Evolutionary conservation across 164 flowering plant genomes (phyloP), one percentile per base, ranked within the genome.

Genomic region (Vitis cinerea): DNA sequence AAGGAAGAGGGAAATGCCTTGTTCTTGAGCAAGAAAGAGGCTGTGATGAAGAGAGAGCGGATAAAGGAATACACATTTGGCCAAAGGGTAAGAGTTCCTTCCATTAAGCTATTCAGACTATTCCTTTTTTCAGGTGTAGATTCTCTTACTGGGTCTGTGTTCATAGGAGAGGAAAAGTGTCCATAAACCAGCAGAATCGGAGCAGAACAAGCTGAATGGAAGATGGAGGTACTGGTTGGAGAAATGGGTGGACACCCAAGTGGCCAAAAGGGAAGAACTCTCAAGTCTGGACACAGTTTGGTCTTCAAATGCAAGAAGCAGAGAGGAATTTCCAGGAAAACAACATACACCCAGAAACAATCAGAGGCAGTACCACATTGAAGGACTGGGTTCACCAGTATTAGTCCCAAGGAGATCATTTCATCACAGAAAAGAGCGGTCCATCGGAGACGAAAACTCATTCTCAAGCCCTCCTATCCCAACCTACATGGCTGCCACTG

Each of bases 191-290:
- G 77, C 82, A 61, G 91, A 88, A 63, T 64, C 83, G 8, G 89
- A 85, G 50, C 70, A 77, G 17, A 72, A 74, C 58, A 78, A 75
- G 50, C 70, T 68, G 15, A 67, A 68, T 61, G 85, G 81, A 51
- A 83, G 82, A 63, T 69, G 79, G 77, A 81, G 81, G 70, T 77
- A 81, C 67, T 90, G 93, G 95, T 68, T 92, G 64, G 91, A 92
- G 64, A 79, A 90, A 71, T 87, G 91, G 89, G 87, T 87, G 48
- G 88, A 90, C 70, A 68, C 86, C 44, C 88, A 85, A 64, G 57
- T 85, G 53, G 14, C 79, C 6, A 84, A 75, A 70, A 79, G 85
- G 48, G 80, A 72, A 72, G 83, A 77, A 61, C 70, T 75, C 44
- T 82, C 78, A 71, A 77, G 67, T 54, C 71, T 81, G 37, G 82